These are phyloP conservation scores for Cyathus striatus DNA, from an alignment of 768 basidiomycete species.

Conservation along the genomic window DNA sequence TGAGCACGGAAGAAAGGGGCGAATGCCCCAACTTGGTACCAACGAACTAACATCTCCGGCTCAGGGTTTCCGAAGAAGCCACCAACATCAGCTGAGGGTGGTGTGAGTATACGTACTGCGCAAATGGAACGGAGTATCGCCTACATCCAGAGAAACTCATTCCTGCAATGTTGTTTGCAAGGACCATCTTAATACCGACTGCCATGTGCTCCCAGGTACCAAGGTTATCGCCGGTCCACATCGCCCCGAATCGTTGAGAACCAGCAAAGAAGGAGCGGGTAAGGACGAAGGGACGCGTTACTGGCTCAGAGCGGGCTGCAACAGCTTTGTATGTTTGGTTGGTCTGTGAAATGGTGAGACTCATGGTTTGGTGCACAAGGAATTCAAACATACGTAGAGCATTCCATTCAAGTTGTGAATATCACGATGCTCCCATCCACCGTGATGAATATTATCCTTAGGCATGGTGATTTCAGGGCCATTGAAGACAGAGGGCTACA, in stretches of 20 bases:
- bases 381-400: constrained; percentile 59
- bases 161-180: constrained; percentile 84
- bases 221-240: constrained; percentile 99
- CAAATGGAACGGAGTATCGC: constrained; percentile 21
- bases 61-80: constrained; percentile 98
- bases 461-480: constrained; percentile 89
- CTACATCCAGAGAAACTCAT: constrained; percentile 89
- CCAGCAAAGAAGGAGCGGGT: constrained; percentile 95
- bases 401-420: constrained; percentile 97
- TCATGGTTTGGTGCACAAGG: no score
- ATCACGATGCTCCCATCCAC: constrained; percentile 98
- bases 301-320: constrained; percentile 63
- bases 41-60: constrained; percentile 90
- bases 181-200: constrained; percentile 89
- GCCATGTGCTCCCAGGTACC: constrained; percentile 98
- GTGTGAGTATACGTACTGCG: constrained; percentile 1
- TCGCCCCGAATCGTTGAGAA: constrained; percentile 92
- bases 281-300: constrained; percentile 89
- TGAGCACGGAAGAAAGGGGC: constrained; percentile 98
- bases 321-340: constrained; percentile 83
- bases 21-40: constrained; percentile 96
- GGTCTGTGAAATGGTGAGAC: constrained; percentile 43
- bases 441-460: constrained; percentile 70
- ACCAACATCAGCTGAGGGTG: constrained; percentile 81
- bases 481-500: constrained; percentile 90